Percentiles rank a stretch among this genome's conserved stretches.
Conservation (phyloP, 768 basidiomycete genomes). For the Lyophyllum atratum region DNA sequence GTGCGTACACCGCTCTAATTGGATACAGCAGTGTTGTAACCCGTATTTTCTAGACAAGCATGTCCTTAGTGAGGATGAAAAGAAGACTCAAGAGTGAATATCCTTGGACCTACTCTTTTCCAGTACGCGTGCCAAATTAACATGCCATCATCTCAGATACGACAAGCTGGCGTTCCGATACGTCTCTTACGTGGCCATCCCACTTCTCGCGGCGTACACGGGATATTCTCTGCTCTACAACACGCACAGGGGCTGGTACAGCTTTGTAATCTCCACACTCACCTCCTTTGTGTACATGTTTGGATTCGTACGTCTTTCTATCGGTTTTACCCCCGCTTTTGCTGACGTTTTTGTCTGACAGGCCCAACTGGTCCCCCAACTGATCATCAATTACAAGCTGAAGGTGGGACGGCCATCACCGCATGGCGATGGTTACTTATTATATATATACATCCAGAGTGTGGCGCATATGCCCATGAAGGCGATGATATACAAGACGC, state of each 20-base stretch:
- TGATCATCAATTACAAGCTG: conserved; percentile 97
- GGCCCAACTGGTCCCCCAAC: conserved; percentile 84
- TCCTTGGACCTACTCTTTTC: neutral
- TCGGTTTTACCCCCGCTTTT: neutral
- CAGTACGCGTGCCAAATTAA: neutral
- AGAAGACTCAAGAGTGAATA: conserved; percentile 92
- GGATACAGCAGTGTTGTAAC: conserved; percentile 13
- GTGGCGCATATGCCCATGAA: conserved; percentile 99
- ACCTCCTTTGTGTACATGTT: conserved; percentile 96
- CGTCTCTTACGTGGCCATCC: conserved; percentile 88
- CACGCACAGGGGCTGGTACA: conserved; percentile 94
- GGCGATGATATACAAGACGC: conserved; percentile 94
- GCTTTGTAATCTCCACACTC: conserved; percentile 89
- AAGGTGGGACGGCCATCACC: conserved; percentile 57
- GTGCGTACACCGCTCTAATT: conserved; percentile 40
- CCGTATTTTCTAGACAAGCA: conserved; percentile 75
- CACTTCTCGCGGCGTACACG: conserved; percentile 74
- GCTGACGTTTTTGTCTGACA: conserved; percentile 27
- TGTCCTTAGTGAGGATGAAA: conserved; percentile 94
- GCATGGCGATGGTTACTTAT: conserved; percentile 7
- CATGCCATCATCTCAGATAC: conserved; percentile 49
- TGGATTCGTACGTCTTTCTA: conserved; percentile 81
- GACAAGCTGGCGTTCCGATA: conserved; percentile 94
- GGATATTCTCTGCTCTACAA: conserved; percentile 81
- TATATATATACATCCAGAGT: conserved; percentile 51